phyloP scores from a whole-genome alignment of 805 yeast genomes.

The Wickerhamomyces queroliae region DNA sequence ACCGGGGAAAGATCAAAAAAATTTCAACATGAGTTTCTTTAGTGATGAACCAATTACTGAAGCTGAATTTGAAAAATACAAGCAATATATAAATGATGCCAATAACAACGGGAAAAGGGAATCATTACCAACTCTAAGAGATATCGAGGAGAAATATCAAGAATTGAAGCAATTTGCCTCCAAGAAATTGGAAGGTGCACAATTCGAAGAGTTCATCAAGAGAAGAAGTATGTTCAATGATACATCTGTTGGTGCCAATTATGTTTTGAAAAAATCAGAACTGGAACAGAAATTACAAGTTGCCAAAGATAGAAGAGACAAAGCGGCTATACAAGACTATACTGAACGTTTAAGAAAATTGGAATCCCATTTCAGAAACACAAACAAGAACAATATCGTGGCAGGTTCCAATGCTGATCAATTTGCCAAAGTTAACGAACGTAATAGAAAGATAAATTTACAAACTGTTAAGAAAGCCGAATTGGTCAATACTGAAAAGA shows the following conservation, averaged over 20 bases:
- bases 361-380: constrained; percentile 31
- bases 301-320: constrained; percentile 48
- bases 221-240: constrained; percentile 61
- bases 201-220: constrained; percentile 73
- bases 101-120: constrained; percentile 23
- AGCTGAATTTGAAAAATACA: constrained; percentile 71
- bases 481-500: constrained; percentile 49
- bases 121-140: constrained; percentile 57
- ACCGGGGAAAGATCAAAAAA: constrained; percentile 66
- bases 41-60: constrained; percentile 70
- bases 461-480: constrained; percentile 78
- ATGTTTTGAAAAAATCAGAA: constrained; percentile 68
- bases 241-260: constrained; percentile 57
- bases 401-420: constrained; percentile 25
- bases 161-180: constrained; percentile 59
- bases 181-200: constrained; percentile 62
- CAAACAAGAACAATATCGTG: constrained; percentile 27
- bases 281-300: constrained; percentile 69
- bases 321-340: constrained; percentile 35
- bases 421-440: constrained; percentile 25
- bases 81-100: constrained; percentile 52
- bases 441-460: constrained; percentile 80
- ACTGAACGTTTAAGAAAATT: constrained; percentile 24
- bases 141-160: constrained; percentile 56
- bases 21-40: constrained; percentile 71